Base-by-base conservation (phyloP, 768 basidiomycete species). In the Macrolepiota albuminosa region DNA sequence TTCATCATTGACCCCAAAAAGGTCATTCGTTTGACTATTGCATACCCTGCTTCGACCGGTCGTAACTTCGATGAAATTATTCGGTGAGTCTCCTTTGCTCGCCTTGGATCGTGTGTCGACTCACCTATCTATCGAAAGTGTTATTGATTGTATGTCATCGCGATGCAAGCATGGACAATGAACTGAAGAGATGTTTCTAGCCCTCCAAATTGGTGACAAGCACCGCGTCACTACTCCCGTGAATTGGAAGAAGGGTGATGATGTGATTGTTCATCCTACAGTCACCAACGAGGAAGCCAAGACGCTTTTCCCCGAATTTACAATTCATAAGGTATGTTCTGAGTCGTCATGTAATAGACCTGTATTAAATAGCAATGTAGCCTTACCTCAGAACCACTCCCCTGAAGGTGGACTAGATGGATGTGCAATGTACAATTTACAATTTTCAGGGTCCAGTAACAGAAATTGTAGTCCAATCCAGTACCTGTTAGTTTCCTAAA, bases 1-100 rank as follows among this genome's bases (percentile, higher is more conserved):
- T 99, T 96, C 75, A 78, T 99, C 64, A 93, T 99, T 69, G 97
- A 99, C 77, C 95, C 97, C 48, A 93, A 93, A 78, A 94, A 97
- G 78, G 82, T 85, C 68, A 97, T 99, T 71, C 91, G 96, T 62
- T 77, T 97, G 67, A 91, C 86, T 16, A 67, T 99, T 64, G 78
- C 93, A 31, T 98, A 98, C 79, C 97, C 97, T 60, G 95, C 96
- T 52, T 88, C 93, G 13, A 95, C 95, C 67, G 97, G 96, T 47
- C 90, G 94, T 69, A 95, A 95, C 82, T 96, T 97, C 71, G 83
- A 83, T 66, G 81, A 83, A 63, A 79, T 82, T 58, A 71, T 83
- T 64, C 78, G 78, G 78, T 79, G 63, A 69, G 77, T 63, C 29
- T 31, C 50, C 33, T 40, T 49, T 1, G 46, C 14, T 24, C 11